Base-by-base conservation (phyloP, 345 rosid species). In the Pugionium cornutum region DNA sequence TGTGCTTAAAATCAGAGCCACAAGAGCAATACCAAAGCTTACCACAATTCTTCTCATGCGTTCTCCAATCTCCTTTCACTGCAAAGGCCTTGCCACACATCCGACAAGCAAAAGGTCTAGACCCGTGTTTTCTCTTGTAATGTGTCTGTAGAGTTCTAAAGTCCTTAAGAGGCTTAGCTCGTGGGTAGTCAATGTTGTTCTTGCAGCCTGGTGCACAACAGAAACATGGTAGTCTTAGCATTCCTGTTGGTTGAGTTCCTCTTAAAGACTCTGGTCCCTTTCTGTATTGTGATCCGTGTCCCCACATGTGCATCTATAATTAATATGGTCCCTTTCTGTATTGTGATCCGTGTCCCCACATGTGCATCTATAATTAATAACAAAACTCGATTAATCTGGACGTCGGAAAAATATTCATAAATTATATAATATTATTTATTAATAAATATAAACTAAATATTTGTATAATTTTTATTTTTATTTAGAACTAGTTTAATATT, bases 311-410 rank as follows among this genome's bases (percentile, higher is more conserved):
- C 97, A 92, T 92, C 98, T 92, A 70, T 45, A 39, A 58, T 11
- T 18, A 18, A 18, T 18, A 18, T 18, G 18, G 18, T 18, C 18
- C 18, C 18, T 18, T 18, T 18, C 18, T 18, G 75, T 89, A 92
- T 73, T 92, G 89, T 31, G 98, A 89, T 51, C 98, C 98, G 68
- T 92, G 98, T 61, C 98, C 98, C 98, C 98, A 92, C 98, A 92
- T 92, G 75, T 92, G 98, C 97, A 92, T 92, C 98, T 92, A 70
- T 45, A 39, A 58, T 11, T 18, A 18, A 18, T 18, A 18, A 18
- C 18, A 18, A 18, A 18, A 18, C 18, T 18, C 18, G 18, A 18
- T 18, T 18, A 18, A 18, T 18, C n/a, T n/a, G n/a, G n/a, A n/a
- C n/a, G n/a, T n/a, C n/a, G n/a, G n/a, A n/a, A n/a, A n/a, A n/a